Conservation (phyloP, 1,284 basidiomycete species). For the Chondrostereum purpureum region DNA sequence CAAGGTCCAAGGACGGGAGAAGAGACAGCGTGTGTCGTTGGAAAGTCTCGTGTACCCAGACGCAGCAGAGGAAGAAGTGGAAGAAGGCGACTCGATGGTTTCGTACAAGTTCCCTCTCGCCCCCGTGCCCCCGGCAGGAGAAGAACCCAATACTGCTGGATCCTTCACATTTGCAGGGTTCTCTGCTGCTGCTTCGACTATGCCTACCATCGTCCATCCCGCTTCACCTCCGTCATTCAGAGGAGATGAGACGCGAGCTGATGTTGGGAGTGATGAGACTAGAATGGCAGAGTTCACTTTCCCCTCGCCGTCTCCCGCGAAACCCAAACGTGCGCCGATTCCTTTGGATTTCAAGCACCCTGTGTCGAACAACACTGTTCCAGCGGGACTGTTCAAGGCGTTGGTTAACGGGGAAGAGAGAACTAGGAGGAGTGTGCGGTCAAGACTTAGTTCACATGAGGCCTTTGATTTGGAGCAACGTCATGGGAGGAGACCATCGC, state of each 20-base stretch:
- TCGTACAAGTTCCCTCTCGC: slow-evolving; percentile 69
- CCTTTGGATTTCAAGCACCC: slow-evolving; percentile 76
- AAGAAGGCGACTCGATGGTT: slow-evolving; percentile 51
- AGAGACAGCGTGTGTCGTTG: slow-evolving; percentile 57
- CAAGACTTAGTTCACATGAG: slow-evolving; percentile 62
- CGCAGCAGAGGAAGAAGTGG: slow-evolving; percentile 23
- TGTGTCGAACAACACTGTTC: slow-evolving; percentile 66
- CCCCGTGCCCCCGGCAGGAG: neutral
- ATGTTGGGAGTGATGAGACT: neutral
- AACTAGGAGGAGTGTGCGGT: slow-evolving; percentile 61
- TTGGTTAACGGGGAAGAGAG: slow-evolving; percentile 58
- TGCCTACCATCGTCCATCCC: neutral
- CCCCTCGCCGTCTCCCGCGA: slow-evolving; percentile 27
- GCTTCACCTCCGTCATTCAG: neutral
- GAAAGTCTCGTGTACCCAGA: slow-evolving; percentile 10
- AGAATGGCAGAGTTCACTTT: slow-evolving; percentile 8
- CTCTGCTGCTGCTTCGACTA: neutral
- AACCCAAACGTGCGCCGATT: slow-evolving; percentile 65
- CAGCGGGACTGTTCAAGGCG: slow-evolving; percentile 78
- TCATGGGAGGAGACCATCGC: slow-evolving; percentile 56
- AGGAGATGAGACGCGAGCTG: neutral
- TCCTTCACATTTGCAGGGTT: neutral
- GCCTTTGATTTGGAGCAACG: slow-evolving; percentile 49
- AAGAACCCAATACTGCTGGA: neutral
- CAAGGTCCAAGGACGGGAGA: slow-evolving; percentile 63